A percentile compares a stretch with the other conserved stretches of the same genome.
Conservation (phyloP, 192 early-diverging fungal genomes). For the Mortierella alpina region DNA sequence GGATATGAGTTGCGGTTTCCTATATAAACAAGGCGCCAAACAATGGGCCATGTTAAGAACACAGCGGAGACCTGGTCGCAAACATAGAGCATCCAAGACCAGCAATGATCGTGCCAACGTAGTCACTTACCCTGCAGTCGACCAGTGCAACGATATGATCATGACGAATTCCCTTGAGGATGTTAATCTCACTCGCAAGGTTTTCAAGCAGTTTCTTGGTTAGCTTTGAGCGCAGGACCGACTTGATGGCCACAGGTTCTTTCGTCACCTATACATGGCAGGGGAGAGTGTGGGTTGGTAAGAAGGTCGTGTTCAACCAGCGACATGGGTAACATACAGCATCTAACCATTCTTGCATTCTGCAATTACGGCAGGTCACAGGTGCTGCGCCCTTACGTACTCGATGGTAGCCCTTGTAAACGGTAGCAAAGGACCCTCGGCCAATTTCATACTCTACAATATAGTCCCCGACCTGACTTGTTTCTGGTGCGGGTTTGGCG, state of each 20-base stretch:
- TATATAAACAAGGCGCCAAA: conserved; percentile 23
- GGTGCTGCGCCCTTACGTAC: conserved; percentile 36
- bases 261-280: conserved; percentile 58
- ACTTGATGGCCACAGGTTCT: conserved; percentile 88
- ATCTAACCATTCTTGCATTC: neutral
- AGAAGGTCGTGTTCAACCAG: too few species aligned
- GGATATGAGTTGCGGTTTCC: conserved; percentile 94
- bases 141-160: conserved; percentile 88
- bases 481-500: conserved; percentile 21
- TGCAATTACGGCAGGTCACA: conserved; percentile 4
- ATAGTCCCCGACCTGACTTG: conserved; percentile 77
- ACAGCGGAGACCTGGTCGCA: neutral
- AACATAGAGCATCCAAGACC: neutral
- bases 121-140: conserved; percentile 81
- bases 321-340: too few species aligned
- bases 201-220: conserved; percentile 93
- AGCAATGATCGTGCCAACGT: neutral
- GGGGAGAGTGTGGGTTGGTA: neutral
- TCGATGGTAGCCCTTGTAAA: conserved; percentile 84
- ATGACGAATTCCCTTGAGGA: conserved; percentile 88
- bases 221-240: conserved; percentile 87
- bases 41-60: conserved; percentile 7
- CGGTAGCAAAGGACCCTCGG: conserved; percentile 95
- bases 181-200: conserved; percentile 95
- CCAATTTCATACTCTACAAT: conserved; percentile 87